Base-by-base conservation (phyloP, 75 land plant species). In the Chamaecyparis obtusa region DNA sequence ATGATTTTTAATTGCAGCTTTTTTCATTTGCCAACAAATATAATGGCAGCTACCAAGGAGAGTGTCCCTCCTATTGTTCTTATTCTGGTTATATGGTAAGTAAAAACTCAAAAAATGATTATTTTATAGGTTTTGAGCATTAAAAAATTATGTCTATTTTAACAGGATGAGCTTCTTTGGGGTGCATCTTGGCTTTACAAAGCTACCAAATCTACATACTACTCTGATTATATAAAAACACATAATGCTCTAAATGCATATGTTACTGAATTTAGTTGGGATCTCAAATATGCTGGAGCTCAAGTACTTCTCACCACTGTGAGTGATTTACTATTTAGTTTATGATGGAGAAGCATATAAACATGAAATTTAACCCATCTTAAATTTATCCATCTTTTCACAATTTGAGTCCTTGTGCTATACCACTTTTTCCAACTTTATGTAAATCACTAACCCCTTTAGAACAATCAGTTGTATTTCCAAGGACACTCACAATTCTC, bases 221-320 rank as follows among this genome's bases (percentile, higher is more conserved):
- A 89, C 33, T 69, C 83, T 9, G 64, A 90, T 14, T 90, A 88
- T 33, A 86, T 90, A 33, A 9, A 51, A 11, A 48, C 88, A 6
- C 90, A 92, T 39, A 92, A 93, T 36, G 86, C 87, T 84, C 85
- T 90, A n/a, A 85, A 87, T 83, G 87, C 88, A 17, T 87, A 36
- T 37, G 94, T 96, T n/a, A 86, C 84, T 84, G 95, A 94, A 82
- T 95, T 92, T 86, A 93, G 91, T 75, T 95, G 96, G 96, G 96
- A 95, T n/a, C 93, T 94, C 46, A 95, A 95, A 67, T 94, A 88
- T 83, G 95, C 95, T 37, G 96, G 96, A 5, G 90, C 86, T 82
- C 96, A 95, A 89, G 82, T 95, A 33, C 89, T 95, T 54, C 91
- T 94, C 0, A 77, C 96, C 5, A 72, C 82, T 75, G 96, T 95